Percentiles rank a stretch among this genome's conserved stretches.
Evolutionary conservation across 768 basidiomycete species (phyloP).

Genomic region (Fibroporia radiculosa): DNA sequence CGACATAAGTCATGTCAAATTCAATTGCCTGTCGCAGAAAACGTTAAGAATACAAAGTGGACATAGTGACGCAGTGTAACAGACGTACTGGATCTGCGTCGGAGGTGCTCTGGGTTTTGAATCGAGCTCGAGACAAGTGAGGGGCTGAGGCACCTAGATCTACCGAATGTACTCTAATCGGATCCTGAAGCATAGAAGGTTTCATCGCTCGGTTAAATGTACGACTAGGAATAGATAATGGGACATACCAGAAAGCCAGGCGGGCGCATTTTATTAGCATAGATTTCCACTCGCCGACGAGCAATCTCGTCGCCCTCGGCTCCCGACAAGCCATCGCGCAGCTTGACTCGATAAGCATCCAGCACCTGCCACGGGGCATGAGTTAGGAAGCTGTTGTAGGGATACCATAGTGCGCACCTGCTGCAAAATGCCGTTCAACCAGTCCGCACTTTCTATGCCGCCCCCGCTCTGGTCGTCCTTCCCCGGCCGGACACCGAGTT

Average conservation of each 20-base stretch:
- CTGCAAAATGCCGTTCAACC: constrained; percentile 82
- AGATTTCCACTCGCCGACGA: constrained; percentile 69
- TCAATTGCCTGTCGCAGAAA: constrained; percentile 53
- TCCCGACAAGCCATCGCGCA: constrained; percentile 64
- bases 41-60: too few species aligned
- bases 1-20: constrained; percentile 79
- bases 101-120: constrained; percentile 28
- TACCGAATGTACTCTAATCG: constrained; percentile 79
- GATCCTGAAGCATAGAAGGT: constrained; percentile 46
- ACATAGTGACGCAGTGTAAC: background rate
- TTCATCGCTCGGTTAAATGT: background rate
- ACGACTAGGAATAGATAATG: constrained; percentile 1
- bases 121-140: constrained; percentile 60
- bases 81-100: constrained; percentile 15
- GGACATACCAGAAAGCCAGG: constrained; percentile 54
- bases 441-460: constrained; percentile 71
- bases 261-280: constrained; percentile 73
- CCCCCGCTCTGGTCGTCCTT: constrained; percentile 19
- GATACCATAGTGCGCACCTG: constrained; percentile 47
- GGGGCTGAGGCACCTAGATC: constrained; percentile 81
- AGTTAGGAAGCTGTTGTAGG: background rate
- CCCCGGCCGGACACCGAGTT: background rate
- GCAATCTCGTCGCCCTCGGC: constrained; percentile 79
- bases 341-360: constrained; percentile 68
- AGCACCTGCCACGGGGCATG: constrained; percentile 41